These are phyloP conservation scores for Fusarium chlamydosporum DNA, from an alignment of 2,329 filamentous ascomycete genomes.

Conservation along the genomic window DNA sequence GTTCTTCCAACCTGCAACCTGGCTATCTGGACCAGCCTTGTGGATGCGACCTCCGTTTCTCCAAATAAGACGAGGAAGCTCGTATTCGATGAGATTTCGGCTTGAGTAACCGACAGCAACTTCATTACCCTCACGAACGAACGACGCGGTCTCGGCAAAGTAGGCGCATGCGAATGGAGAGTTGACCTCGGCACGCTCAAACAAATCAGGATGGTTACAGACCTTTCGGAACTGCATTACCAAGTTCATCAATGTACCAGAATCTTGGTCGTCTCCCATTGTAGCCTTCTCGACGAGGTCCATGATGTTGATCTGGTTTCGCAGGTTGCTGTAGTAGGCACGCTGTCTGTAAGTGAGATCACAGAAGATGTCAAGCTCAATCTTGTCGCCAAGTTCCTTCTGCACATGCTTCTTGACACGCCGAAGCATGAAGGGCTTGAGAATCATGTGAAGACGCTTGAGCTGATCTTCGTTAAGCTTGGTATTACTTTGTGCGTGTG, in stretches of 20 bases:
- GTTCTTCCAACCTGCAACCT: conserved; percentile 81
- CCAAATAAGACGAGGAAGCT: conserved; percentile 85
- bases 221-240: conserved; percentile 99
- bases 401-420: conserved; percentile 99
- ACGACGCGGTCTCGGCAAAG: conserved; percentile 96
- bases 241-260: conserved; percentile 96
- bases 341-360: conserved; percentile 96
- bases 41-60: conserved; percentile 82
- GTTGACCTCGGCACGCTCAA: conserved; percentile 91
- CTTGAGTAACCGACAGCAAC: conserved; percentile 90
- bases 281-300: conserved; percentile 98
- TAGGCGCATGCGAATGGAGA: conserved; percentile 87
- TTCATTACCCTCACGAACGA: conserved; percentile 87
- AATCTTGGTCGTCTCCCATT: conserved; percentile 93
- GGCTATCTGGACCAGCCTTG: conserved; percentile 79
- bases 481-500: conserved; percentile 98
- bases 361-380: conserved; percentile 96
- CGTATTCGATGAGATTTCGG: conserved; percentile 86
- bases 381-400: conserved; percentile 98
- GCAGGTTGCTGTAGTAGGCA: conserved; percentile 90
- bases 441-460: conserved; percentile 96
- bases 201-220: conserved; percentile 97
- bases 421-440: conserved; percentile 99
- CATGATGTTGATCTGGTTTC: conserved; percentile 98
- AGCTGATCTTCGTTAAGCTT: conserved; percentile 99